These are phyloP conservation scores for Lophiotrema nucula DNA, from an alignment of 495 filamentous ascomycete genomes.

Conservation along the genomic window DNA sequence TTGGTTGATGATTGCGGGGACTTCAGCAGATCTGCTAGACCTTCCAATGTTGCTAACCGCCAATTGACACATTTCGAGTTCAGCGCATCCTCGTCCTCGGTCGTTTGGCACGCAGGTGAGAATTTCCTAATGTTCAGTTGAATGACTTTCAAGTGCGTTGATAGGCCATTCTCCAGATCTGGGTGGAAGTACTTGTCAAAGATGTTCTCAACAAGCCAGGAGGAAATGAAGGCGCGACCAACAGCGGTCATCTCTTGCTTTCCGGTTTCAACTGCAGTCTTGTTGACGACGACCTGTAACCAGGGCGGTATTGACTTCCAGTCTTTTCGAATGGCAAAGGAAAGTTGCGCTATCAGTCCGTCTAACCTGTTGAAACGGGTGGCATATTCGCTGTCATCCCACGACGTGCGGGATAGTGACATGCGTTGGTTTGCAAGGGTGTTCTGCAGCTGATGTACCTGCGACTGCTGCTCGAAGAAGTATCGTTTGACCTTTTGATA, in stretches of 20 bases:
- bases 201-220: conserved; percentile 88
- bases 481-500: conserved; percentile 97
- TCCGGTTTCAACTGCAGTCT: conserved; percentile 74
- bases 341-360: conserved; percentile 89
- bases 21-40: conserved; percentile 70
- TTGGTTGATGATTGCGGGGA: conserved; percentile 62
- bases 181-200: conserved; percentile 93
- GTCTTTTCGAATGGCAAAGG: conserved; percentile 91
- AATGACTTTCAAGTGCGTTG: conserved; percentile 75
- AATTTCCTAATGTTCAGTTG: conserved; percentile 84
- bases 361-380: conserved; percentile 89
- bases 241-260: conserved; percentile 97
- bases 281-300: conserved; percentile 74
- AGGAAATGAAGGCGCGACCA: conserved; percentile 83
- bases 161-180: conserved; percentile 70
- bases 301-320: conserved; percentile 80
- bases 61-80: conserved; percentile 86
- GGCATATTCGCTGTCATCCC: conserved; percentile 93
- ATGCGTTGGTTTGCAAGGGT: conserved; percentile 93
- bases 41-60: conserved; percentile 91
- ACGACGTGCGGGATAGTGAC: conserved; percentile 87
- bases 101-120: conserved; percentile 64
- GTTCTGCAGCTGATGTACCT: conserved; percentile 94
- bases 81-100: conserved; percentile 87
- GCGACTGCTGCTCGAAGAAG: conserved; percentile 92